Evolutionary conservation across 2,329 filamentous ascomycete species (phyloP).

Genomic region (Aspergillus fijiensis): DNA sequence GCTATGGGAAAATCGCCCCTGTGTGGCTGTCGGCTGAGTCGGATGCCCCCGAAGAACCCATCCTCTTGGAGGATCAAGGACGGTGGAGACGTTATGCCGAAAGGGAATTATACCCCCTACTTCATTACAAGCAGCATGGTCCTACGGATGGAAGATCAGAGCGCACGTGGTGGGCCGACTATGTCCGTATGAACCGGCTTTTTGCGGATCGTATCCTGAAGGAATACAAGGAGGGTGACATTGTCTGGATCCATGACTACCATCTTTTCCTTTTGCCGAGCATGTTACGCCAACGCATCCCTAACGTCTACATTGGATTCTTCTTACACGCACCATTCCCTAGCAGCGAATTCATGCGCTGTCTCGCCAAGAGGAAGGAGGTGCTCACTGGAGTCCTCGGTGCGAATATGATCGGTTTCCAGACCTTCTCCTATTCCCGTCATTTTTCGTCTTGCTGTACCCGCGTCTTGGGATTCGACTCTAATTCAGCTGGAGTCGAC

Average conservation of each 20-base stretch:
- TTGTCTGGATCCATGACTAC: slow-evolving; percentile 92
- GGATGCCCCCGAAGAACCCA: slow-evolving; percentile 66
- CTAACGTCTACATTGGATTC: slow-evolving; percentile 91
- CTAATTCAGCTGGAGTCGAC: slow-evolving; percentile 79
- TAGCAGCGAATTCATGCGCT: slow-evolving; percentile 91
- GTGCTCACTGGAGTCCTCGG: slow-evolving; percentile 86
- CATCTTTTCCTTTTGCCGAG: slow-evolving; percentile 87
- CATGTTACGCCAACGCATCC: slow-evolving; percentile 79
- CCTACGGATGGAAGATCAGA: slow-evolving; percentile 81
- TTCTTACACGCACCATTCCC: slow-evolving; percentile 94
- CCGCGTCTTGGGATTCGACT: slow-evolving; percentile 84
- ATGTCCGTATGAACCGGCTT: slow-evolving; percentile 86
- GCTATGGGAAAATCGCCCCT: slow-evolving; percentile 75
- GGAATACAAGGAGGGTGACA: slow-evolving; percentile 86
- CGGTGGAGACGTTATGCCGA: slow-evolving; percentile 90
- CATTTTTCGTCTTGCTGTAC: slow-evolving; percentile 96
- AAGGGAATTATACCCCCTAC: slow-evolving; percentile 85
- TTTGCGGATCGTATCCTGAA: slow-evolving; percentile 88
- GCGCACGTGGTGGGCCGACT: slow-evolving; percentile 84
- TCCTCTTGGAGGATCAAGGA: slow-evolving; percentile 75
- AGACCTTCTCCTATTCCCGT: slow-evolving; percentile 90
- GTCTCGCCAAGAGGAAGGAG: slow-evolving; percentile 83
- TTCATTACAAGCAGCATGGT: slow-evolving; percentile 95
- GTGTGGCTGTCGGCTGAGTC: slow-evolving; percentile 84
- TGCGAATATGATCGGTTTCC: slow-evolving; percentile 90